Conservation (phyloP, 2,329 filamentous ascomycete species). For the Beauveria sp. region DNA sequence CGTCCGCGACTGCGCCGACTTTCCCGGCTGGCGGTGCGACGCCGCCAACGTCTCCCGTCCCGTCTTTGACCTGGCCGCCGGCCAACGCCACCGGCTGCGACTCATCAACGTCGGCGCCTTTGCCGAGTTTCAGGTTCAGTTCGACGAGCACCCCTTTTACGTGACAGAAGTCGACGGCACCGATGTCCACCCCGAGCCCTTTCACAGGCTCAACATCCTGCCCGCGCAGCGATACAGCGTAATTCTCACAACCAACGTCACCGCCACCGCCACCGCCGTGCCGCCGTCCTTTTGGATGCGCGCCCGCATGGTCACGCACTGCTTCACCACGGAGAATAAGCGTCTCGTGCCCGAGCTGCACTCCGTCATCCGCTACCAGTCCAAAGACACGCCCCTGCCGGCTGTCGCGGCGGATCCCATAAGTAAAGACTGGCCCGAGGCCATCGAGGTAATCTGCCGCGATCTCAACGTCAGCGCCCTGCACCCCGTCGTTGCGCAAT, state of each 20-base stretch:
- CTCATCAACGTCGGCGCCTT: constrained; percentile 66
- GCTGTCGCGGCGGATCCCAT: constrained; percentile 17
- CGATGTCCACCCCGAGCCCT: constrained; percentile 50
- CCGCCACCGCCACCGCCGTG: constrained; percentile 30
- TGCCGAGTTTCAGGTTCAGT: constrained; percentile 62
- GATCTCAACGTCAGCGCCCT: constrained; percentile 46
- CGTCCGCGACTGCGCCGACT: constrained; percentile 26
- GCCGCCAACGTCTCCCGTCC: constrained; percentile 27
- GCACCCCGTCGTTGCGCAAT: constrained; percentile 28
- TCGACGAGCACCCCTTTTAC: constrained; percentile 58
- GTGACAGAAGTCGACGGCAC: constrained; percentile 67
- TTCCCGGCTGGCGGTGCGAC: constrained; percentile 37
- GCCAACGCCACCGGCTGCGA: constrained; percentile 55
- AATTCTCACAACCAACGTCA: constrained; percentile 53
- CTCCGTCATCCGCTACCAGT: constrained; percentile 24
- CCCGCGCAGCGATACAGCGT: constrained; percentile 67
- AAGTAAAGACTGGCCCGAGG: constrained; percentile 43
- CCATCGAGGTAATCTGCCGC: constrained; percentile 40
- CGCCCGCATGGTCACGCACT: constrained; percentile 38
- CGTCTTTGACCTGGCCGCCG: constrained; percentile 39
- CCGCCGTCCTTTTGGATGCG: constrained; percentile 52
- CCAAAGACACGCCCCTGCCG: accelerated
- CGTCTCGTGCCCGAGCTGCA: constrained; percentile 24
- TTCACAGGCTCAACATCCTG: constrained; percentile 56
- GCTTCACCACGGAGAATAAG: constrained; percentile 27